Conservation (phyloP, 306 rosid genomes). For the Amphicarpaea edgeworthii region DNA sequence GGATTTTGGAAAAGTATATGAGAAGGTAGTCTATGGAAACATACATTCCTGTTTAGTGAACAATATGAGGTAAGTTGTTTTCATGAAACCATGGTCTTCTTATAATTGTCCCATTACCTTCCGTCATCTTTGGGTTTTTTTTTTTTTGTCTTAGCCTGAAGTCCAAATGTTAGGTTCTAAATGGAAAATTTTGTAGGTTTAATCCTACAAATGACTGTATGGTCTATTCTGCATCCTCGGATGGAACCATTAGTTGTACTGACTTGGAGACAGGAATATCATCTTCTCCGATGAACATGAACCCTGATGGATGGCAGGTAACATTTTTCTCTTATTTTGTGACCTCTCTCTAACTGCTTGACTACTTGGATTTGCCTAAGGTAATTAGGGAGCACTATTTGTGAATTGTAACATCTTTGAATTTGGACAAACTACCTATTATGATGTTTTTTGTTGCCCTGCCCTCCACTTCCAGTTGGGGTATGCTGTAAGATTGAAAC, state of each 20-base stretch:
- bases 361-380: conserved; percentile 13
- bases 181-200: conserved; percentile 64
- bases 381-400: not conserved
- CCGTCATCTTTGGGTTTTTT: not conserved
- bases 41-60: conserved; percentile 85
- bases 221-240: conserved; percentile 88
- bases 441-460: not conserved
- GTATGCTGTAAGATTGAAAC: not conserved
- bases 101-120: not conserved
- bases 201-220: conserved; percentile 74
- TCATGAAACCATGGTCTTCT: not conserved
- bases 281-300: conserved; percentile 68
- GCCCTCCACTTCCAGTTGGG: not conserved
- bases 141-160: conserved; percentile 9
- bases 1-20: conserved; percentile 85
- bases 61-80: conserved; percentile 79
- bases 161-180: conserved; percentile 28
- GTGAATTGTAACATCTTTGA: conserved; percentile 5
- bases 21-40: conserved; percentile 80
- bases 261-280: conserved; percentile 94
- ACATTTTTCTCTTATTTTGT: conserved; percentile 14
- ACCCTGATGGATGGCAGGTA: conserved; percentile 97
- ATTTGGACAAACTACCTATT: not conserved
- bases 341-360: conserved; percentile 7
- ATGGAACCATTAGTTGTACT: conserved; percentile 81